These are phyloP conservation scores for Tylopilus sp. DNA, from an alignment of 768 basidiomycete genomes.

Conservation along the genomic window DNA sequence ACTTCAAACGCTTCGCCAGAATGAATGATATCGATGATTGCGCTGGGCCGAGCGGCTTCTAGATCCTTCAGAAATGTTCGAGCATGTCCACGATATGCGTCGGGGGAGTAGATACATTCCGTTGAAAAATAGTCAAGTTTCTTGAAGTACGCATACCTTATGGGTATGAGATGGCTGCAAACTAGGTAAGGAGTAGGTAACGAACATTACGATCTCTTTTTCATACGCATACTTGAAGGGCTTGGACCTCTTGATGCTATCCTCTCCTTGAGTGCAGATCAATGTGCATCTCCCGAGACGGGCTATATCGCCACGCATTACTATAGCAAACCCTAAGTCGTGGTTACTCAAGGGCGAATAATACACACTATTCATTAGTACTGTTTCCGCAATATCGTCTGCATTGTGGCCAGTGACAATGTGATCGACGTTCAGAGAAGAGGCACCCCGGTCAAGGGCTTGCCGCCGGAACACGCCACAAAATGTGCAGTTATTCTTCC, in stretches of 20 bases:
- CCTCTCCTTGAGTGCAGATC: conserved; percentile 94
- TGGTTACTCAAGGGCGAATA: background rate
- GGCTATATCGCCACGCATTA: conserved; percentile 97
- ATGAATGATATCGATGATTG: conserved; percentile 97
- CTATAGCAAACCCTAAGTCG: conserved; percentile 40
- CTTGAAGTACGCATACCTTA: conserved; percentile 98
- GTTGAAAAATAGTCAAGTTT: conserved; percentile 99
- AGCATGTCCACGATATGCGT: conserved; percentile 97
- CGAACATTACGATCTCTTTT: conserved; percentile 98
- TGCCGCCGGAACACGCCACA: conserved; percentile 97
- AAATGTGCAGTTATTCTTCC: conserved; percentile 98
- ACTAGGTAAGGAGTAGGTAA: conserved; percentile 5
- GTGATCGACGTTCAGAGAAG: conserved; percentile 86
- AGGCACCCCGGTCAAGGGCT: conserved; percentile 92
- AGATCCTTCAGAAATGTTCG: conserved; percentile 92
- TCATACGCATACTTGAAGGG: conserved; percentile 99
- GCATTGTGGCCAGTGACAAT: conserved; percentile 99
- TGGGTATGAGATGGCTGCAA: conserved; percentile 6
- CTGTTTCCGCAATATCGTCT: conserved; percentile 98
- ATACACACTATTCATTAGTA: conserved; percentile 93
- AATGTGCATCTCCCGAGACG: conserved; percentile 89
- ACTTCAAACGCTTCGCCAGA: conserved; percentile 92
- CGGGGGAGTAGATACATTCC: conserved; percentile 98
- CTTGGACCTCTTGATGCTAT: conserved; percentile 94
- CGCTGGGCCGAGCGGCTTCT: conserved; percentile 89